Base-by-base conservation (phyloP, 2,329 filamentous ascomycete species). In the Neofusicoccum umdonicola region DNA sequence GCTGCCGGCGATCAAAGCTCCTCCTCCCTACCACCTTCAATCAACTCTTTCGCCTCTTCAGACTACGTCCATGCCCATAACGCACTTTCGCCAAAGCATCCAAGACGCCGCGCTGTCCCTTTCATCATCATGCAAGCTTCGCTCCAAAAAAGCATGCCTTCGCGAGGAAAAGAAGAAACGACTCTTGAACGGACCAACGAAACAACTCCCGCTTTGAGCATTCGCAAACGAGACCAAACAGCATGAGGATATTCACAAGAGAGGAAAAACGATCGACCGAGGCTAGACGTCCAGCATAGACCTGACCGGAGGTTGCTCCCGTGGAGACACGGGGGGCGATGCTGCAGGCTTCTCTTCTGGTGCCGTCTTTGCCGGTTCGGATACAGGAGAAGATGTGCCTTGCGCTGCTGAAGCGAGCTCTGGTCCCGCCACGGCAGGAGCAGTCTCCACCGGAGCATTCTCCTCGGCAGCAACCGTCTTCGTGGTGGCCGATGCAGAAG, bases 261-360 rank as follows among this genome's bases (percentile, higher is more conserved):
- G 37, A 44, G 37, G 34, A n/a, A 19, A 11, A 31, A 31, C 6
- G 27, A 5, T 7, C 27, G 27, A 27, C 15, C 35, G 42, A 17
- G 41, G 42, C 27, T 41, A 65, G 41, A 65, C 54, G 27, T 65
- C 63, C 27, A 65, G 35, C 63, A 65, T 65, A 22, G 63, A 65
- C 19, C 63, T 27, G 45, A 65, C 47, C 12, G 54, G 37, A 35
- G 58, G 54, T 17, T 48, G 39, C n/a, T 63, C 45, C 13, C 39
- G 19, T 8, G 61, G 47, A 39, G 48, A 45, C n/a, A 37, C 31
- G 8, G 41, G 62, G 15, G 51, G 51, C 34, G 61, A 63, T 3
- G 34, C 37, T 22, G 60, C 37, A 15, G 60, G 3, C 41, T 22
- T 15, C 4, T 47, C 39, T 7, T 45, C 34, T 9, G 42, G 37